phyloP scores from a whole-genome alignment of 1,139 yeast species.

The Candida neerlandica region DNA sequence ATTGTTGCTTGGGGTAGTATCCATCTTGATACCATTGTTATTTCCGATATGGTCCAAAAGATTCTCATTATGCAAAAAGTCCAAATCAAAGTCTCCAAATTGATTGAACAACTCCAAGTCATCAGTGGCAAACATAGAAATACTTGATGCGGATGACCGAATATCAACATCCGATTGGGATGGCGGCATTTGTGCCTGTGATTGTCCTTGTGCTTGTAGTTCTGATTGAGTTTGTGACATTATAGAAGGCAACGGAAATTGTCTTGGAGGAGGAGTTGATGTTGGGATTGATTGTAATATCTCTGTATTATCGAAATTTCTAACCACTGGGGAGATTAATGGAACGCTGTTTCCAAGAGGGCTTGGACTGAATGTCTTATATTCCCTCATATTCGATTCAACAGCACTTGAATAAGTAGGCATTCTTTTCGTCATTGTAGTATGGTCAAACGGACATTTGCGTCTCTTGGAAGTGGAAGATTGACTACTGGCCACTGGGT shows the following conservation, averaged over 20 bases:
- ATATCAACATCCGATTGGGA: neutral
- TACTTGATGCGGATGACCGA: conserved; percentile 1
- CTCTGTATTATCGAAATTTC: neutral
- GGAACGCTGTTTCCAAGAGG: conserved; percentile 8
- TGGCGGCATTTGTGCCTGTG: neutral
- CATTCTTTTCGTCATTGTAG: conserved; percentile 18
- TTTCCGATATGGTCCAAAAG: conserved; percentile 20
- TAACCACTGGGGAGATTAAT: conserved; percentile 5
- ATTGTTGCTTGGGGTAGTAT: neutral
- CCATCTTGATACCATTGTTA: conserved; percentile 1
- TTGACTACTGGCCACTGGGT: neutral
- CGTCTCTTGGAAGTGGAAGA: conserved; percentile 16
- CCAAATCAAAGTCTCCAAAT: conserved; percentile 30
- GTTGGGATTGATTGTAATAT: conserved; percentile 5
- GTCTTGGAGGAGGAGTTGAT: conserved; percentile 9
- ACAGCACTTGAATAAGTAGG: conserved; percentile 21
- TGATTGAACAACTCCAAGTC: conserved; percentile 16
- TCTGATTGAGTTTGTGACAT: neutral
- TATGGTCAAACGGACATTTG: conserved; percentile 40
- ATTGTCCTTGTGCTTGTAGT: neutral
- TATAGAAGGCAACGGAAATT: neutral
- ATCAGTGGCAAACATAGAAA: conserved; percentile 4
- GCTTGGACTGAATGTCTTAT: conserved; percentile 14
- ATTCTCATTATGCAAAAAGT: conserved; percentile 33
- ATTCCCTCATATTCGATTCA: conserved; percentile 33